Evolutionary conservation across 495 filamentous ascomycete genomes (phyloP).

Genomic region (Wilcoxina mikolae): DNA sequence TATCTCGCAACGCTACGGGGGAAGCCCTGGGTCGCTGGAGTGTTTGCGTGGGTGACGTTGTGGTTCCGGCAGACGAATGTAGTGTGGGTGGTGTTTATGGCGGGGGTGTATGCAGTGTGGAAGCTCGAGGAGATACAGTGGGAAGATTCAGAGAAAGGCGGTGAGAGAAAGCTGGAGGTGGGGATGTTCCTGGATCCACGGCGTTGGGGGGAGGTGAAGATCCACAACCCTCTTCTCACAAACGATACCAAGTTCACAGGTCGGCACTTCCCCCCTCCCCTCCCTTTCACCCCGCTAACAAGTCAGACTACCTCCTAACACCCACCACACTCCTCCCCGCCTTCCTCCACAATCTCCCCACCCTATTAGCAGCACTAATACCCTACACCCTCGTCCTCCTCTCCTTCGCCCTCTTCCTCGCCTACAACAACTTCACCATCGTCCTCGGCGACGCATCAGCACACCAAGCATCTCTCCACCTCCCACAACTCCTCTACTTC

Average conservation of each 20-base stretch:
- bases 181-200: neutral
- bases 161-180: neutral
- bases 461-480: slow-evolving; percentile 73
- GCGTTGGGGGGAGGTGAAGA: neutral
- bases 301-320: slow-evolving; percentile 42
- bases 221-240: neutral
- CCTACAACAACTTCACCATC: slow-evolving; percentile 70
- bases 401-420: slow-evolving; percentile 58
- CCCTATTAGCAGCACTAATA: slow-evolving; percentile 38
- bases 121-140: neutral
- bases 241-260: neutral
- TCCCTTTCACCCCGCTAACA: slow-evolving; percentile 27
- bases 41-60: slow-evolving; percentile 37
- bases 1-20: slow-evolving; percentile 47
- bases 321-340: slow-evolving; percentile 45
- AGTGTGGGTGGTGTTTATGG: slow-evolving; percentile 86
- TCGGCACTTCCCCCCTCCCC: too few species aligned
- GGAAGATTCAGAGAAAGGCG: neutral
- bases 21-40: slow-evolving; percentile 21
- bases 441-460: slow-evolving; percentile 95
- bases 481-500: slow-evolving; percentile 89
- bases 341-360: slow-evolving; percentile 37
- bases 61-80: slow-evolving; percentile 87
- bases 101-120: slow-evolving; percentile 36
- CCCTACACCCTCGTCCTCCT: slow-evolving; percentile 55